These are phyloP conservation scores for Ophiostoma sp. DNA, from an alignment of 2,329 filamentous ascomycete genomes.

Conservation along the genomic window DNA sequence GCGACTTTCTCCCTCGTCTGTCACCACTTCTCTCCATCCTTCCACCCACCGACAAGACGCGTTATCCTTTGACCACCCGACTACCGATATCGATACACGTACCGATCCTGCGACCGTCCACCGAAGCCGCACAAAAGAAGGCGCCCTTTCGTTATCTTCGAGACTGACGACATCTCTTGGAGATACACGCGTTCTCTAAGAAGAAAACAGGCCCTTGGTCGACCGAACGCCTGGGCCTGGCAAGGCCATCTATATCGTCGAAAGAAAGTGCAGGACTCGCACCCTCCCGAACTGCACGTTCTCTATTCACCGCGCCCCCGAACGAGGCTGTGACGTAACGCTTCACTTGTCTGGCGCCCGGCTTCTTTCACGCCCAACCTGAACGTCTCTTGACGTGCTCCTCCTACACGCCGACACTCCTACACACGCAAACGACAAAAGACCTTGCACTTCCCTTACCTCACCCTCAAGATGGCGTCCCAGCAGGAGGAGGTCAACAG, in stretches of 20 bases:
- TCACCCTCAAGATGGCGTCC: constrained; percentile 26
- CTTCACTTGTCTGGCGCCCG: constrained; percentile 1
- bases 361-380: neutral
- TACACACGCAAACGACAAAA: neutral
- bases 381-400: neutral
- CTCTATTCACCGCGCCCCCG: neutral
- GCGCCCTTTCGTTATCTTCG: neutral
- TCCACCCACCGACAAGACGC: neutral
- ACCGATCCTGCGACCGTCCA: neutral
- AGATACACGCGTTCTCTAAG: neutral
- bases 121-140: neutral
- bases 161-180: neutral
- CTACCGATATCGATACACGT: neutral
- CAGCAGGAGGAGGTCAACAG: constrained; percentile 45
- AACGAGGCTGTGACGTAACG: neutral
- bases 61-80: neutral
- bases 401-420: neutral
- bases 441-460: neutral
- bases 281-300: neutral
- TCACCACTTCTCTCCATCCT: neutral
- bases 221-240: constrained; percentile 2
- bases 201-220: neutral
- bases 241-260: neutral
- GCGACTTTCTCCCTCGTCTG: neutral
- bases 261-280: neutral